phyloP scores from a whole-genome alignment of 2,329 filamentous ascomycete genomes.

The Dactylonectria estremocensis region DNA sequence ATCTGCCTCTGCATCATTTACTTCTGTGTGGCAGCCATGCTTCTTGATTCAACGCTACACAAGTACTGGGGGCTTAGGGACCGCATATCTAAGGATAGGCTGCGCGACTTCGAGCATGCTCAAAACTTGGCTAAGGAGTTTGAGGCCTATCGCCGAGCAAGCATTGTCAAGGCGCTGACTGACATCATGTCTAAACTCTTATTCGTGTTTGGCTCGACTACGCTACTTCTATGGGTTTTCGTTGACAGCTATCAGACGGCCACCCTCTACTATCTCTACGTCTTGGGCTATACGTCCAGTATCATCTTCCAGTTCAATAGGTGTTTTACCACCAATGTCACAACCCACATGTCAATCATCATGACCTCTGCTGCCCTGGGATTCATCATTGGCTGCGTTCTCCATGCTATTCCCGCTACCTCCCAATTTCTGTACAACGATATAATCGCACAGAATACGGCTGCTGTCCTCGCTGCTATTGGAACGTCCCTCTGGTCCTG shows the following conservation, averaged over 20 bases:
- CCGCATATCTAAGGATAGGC: constrained; percentile 28
- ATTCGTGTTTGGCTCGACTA: constrained; percentile 29
- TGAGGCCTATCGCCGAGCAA: constrained; percentile 25
- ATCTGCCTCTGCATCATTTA: constrained; percentile 37
- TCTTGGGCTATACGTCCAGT: constrained; percentile 23
- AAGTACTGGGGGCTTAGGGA: constrained; percentile 36
- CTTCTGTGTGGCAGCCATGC: constrained; percentile 36
- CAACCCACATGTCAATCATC: constrained; percentile 28
- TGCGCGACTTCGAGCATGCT: constrained; percentile 25
- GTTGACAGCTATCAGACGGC: constrained; percentile 23
- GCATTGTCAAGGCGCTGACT: constrained; percentile 25
- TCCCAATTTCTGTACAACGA: constrained; percentile 28
- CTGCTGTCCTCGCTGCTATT: constrained; percentile 24
- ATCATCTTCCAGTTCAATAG: constrained; percentile 36
- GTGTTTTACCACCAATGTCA: constrained; percentile 31
- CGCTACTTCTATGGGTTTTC: constrained; percentile 27
- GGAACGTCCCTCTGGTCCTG: constrained; percentile 30
- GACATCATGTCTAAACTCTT: constrained; percentile 28
- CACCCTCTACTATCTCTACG: constrained; percentile 31
- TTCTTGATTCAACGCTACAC: constrained; percentile 34
- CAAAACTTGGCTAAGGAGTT: constrained; percentile 19
- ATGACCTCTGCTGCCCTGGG: constrained; percentile 29
- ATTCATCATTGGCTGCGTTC: constrained; percentile 28
- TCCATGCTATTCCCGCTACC: constrained; percentile 27
- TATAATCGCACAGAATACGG: constrained; percentile 28